Base-by-base conservation (phyloP, 306 rosid species). In the Rosa rugosa region DNA sequence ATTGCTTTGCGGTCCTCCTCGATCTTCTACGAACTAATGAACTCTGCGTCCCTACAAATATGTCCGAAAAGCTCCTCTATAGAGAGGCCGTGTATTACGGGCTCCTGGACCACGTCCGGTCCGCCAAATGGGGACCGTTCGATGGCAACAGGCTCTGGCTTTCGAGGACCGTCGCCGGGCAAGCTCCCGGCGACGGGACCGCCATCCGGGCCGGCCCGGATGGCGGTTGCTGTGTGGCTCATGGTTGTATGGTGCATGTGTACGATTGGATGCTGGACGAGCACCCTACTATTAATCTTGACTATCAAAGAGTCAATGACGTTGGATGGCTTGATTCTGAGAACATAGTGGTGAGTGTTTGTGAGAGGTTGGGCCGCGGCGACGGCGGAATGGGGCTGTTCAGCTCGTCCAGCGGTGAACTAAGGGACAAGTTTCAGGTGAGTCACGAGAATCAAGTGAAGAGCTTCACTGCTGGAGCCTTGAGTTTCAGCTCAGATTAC, bases 111-210 rank as follows among this genome's bases (percentile, higher is more conserved):
- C 98, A 92, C 51, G 95, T 93, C 20, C 94, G 99, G 16, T 80
- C 93, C 0, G 94, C 96, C 0, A 93, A 80, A 75, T 91, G 97
- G 94, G 97, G 99, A 5, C 92, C 79, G 18, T 91, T 93, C 64
- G 97, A 95, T 38, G 98, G 96, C 20, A 93, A 95, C 76, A 82
- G 96, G 59, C 78, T 95, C 42, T 76, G 83, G 50, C 86, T 84
- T 8, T 89, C 92, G 0, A 27, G 69, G 9, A 90, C 98, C 1
- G 69, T 91, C 5, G 80, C 88, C 1, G 97, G 97, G 13, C 91
- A 87, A 42, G 97, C 98, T 2, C 99, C 98, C 0, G 98, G 98
- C n/a, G 98, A 95, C 22, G 99, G 97, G 20, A 95, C 98, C 2
- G 98, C 96, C 38, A 90, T 95, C n/a, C 86, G 98, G 27, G 99